phyloP scores from a whole-genome alignment of 768 basidiomycete genomes.

The Auriscalpium vulgare region DNA sequence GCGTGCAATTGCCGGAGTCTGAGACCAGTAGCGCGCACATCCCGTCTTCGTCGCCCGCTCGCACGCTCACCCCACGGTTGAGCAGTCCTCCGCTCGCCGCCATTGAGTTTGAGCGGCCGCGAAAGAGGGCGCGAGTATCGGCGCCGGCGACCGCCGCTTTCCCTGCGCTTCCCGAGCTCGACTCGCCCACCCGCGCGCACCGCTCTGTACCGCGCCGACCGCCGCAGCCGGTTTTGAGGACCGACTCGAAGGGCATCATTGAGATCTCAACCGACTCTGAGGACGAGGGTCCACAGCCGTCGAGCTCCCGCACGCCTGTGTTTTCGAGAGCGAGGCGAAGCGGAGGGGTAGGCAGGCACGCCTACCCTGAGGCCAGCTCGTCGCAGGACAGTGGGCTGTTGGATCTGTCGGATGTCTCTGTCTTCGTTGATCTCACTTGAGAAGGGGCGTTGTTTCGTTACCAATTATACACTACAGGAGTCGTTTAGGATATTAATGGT shows the following conservation, averaged over 20 bases:
- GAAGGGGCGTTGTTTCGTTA: not conserved
- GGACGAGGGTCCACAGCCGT: not conserved
- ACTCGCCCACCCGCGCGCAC: not conserved
- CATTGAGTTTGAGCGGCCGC: not conserved
- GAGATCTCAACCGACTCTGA: not conserved
- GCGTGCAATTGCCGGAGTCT: not conserved
- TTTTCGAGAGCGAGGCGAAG: not conserved
- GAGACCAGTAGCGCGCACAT: not conserved
- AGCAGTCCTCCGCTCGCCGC: not conserved
- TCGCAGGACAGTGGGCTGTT: constrained; percentile 1
- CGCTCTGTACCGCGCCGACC: not conserved
- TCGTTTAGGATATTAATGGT: too few relatives aligned
- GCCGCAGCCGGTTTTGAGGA: too few relatives aligned
- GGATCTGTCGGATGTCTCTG: not conserved
- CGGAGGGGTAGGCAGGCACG: not conserved
- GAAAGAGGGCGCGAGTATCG: not conserved
- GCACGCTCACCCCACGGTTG: too few relatives aligned
- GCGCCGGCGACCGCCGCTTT: not conserved
- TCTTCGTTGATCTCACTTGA: not conserved
- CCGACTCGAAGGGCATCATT: not conserved
- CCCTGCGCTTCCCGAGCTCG: not conserved
- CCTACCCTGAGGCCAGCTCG: not conserved
- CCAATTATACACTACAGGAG: too few relatives aligned
- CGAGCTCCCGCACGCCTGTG: not conserved
- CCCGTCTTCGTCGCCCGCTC: not conserved